These are phyloP conservation scores for Calonectria pteridis DNA, from an alignment of 2,329 filamentous ascomycete genomes.

Conservation along the genomic window DNA sequence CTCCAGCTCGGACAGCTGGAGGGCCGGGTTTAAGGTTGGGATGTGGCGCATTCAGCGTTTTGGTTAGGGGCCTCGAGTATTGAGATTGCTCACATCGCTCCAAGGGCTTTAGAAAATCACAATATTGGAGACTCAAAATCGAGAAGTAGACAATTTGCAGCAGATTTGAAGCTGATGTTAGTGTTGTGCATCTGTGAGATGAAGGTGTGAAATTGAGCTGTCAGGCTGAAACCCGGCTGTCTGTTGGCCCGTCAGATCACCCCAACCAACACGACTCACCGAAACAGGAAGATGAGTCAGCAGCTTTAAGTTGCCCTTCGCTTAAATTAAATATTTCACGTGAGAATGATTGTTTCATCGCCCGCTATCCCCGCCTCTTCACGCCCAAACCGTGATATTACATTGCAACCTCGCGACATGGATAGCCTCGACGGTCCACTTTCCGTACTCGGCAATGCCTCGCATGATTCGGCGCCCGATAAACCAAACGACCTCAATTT, in stretches of 20 bases:
- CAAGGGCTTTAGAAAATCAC: background rate
- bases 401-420: background rate
- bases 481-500: too few species aligned
- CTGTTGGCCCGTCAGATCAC: background rate
- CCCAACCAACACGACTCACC: background rate
- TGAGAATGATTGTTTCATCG: background rate
- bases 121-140: background rate
- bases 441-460: too few species aligned
- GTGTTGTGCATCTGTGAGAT: background rate
- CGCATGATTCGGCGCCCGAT: background rate
- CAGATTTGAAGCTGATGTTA: background rate
- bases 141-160: background rate
- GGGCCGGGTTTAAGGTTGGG: background rate
- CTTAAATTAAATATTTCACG: background rate
- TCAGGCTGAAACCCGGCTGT: background rate
- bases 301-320: background rate
- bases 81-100: background rate
- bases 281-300: background rate
- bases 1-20: background rate
- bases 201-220: background rate
- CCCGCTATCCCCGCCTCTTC: background rate
- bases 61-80: background rate
- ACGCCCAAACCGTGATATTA: too few species aligned
- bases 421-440: background rate
- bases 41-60: background rate